Base-by-base conservation (phyloP, 768 basidiomycete genomes). In the Amanita muscaria region DNA sequence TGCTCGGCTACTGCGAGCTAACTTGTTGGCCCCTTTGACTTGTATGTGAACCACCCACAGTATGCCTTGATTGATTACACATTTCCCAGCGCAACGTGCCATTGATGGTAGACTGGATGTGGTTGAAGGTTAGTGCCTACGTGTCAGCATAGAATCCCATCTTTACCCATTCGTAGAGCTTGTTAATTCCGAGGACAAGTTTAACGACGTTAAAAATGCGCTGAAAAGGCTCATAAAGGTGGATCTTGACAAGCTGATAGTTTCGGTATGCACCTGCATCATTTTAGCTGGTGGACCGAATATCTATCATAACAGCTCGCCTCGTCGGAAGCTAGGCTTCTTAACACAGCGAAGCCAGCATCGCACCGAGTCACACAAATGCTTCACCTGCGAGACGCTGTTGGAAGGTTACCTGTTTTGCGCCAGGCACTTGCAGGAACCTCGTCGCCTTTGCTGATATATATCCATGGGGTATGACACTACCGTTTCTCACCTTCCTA, bases 211-310 rank as follows among this genome's bases (percentile, higher is more conserved):
- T 35, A 73, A 80, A 42, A 74, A 78, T 49, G 83, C 80, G 0
- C 67, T 93, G 35, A 83, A 79, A 58, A 60, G 70, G 2, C 61
- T 91, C 42, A 80, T 86, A 57, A 83, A 85, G 56, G 69, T 87
- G 59, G 94, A 98, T 54, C 74, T 94, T 21, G 93, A 97, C 61
- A 92, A 86, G 56, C 64, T 96, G 5, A 83, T 90, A 27, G 78
- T 74, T 37, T 76, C 76, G 21, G 86, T 83, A 54, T 48, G 69
- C 51, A 22, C 6, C 15, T 19, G n/a, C n/a, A n/a, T n/a, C n/a
- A n/a, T n/a, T n/a, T n/a, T n/a, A n/a, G n/a, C n/a, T n/a, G n/a
- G n/a, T n/a, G n/a, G n/a, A n/a, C n/a, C n/a, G 32, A 12, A 25
- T 14, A 8, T 22, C 19, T 8, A 15, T 4, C 5, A 22, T 30